Evolutionary conservation across 495 filamentous ascomycete genomes (phyloP).

Genomic region (Tirmania nivea): DNA sequence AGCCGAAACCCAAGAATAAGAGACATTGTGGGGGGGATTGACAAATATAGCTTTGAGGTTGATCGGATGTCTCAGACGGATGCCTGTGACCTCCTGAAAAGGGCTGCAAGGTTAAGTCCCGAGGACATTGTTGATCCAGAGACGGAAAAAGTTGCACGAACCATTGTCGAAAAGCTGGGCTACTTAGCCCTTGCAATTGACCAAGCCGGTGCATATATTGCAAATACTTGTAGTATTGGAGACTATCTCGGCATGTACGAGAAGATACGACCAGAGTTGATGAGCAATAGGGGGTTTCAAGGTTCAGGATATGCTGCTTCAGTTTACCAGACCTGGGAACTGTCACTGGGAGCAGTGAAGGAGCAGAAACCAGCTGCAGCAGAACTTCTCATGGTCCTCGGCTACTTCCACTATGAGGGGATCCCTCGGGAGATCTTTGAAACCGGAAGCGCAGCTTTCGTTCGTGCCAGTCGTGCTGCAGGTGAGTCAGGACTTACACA

Average conservation of each 20-base stretch:
- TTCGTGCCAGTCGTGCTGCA: too few relatives aligned
- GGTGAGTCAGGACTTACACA: too few relatives aligned
- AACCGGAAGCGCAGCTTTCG: not conserved
- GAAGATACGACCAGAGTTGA: not conserved
- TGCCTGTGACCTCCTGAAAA: not conserved
- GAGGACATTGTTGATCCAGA: not conserved
- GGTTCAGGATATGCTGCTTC: not conserved
- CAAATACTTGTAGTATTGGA: not conserved
- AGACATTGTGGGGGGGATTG: not conserved
- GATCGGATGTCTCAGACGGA: not conserved
- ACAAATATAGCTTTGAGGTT: not conserved
- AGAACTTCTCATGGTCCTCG: not conserved
- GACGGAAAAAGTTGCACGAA: not conserved
- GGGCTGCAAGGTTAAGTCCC: not conserved
- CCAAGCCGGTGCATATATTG: constrained; percentile 8
- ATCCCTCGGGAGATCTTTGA: not conserved
- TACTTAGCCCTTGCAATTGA: constrained; percentile 5
- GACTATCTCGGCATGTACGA: constrained; percentile 1
- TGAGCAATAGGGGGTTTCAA: not conserved
- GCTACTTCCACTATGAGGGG: not conserved
- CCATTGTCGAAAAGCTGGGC: constrained; percentile 1
- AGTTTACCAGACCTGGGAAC: constrained; percentile 6
- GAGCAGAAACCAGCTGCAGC: not conserved
- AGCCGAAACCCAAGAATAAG: constrained; percentile 17
- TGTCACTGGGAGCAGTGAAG: constrained; percentile 3